phyloP scores from a whole-genome alignment of 31 red algal species.

The Odonthalia washingtoniensis region DNA sequence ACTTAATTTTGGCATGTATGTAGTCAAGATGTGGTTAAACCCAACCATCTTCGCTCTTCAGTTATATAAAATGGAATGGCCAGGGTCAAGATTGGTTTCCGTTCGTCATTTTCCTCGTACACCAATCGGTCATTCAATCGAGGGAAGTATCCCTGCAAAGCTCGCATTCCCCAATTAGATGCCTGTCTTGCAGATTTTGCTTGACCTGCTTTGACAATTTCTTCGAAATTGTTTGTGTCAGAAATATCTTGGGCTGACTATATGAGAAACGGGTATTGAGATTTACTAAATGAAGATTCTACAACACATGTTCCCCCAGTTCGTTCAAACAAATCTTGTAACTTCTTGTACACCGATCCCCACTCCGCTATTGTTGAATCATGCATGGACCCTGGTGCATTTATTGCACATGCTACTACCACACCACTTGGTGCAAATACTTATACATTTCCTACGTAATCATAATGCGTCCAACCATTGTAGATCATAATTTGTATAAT shows the following conservation, averaged over 20 bases:
- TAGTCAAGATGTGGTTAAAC: constrained; percentile 5
- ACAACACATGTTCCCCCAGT: constrained; percentile 25
- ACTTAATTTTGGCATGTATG: constrained; percentile 23
- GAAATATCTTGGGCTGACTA: constrained; percentile 10
- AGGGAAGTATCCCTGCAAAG: constrained; percentile 14
- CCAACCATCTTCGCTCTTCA: neutral
- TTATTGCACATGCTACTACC: constrained; percentile 34
- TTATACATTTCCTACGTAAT: constrained; percentile 22
- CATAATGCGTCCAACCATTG: constrained; percentile 18
- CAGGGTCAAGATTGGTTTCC: neutral
- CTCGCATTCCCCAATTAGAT: constrained; percentile 29
- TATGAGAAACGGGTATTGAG: constrained; percentile 10
- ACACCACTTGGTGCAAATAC: constrained; percentile 19
- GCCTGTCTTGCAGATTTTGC: constrained; percentile 34
- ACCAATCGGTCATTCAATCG: constrained; percentile 8
- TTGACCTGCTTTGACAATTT: neutral
- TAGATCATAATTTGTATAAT: constrained; percentile 32
- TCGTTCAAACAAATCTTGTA: constrained; percentile 9
- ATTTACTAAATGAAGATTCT: neutral
- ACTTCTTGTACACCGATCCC: neutral
- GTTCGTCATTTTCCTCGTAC: constrained; percentile 17
- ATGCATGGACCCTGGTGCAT: constrained; percentile 20
- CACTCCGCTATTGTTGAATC: constrained; percentile 23
- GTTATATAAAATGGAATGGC: neutral
- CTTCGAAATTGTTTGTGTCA: neutral